These are phyloP conservation scores for Aspergillus udagawae DNA, from an alignment of 2,329 filamentous ascomycete genomes.

Conservation along the genomic window DNA sequence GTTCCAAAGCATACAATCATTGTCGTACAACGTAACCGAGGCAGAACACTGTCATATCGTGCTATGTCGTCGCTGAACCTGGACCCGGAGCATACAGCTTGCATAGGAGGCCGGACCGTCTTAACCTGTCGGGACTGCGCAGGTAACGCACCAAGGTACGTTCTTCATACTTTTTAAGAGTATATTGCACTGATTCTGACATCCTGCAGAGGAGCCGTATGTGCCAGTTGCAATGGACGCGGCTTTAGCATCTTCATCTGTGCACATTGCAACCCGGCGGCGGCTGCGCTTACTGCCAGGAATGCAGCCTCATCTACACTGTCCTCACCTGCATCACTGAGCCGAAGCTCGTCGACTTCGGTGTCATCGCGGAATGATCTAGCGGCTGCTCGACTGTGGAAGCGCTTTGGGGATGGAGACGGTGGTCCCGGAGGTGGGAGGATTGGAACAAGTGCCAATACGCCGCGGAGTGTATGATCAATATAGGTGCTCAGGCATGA, in stretches of 20 bases:
- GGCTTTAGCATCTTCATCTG: constrained; percentile 32
- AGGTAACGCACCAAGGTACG: constrained; percentile 35
- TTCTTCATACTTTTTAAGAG: background rate
- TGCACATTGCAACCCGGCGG: constrained; percentile 27
- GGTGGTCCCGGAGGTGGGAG: constrained; percentile 16
- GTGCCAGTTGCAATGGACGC: constrained; percentile 24
- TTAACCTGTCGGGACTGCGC: constrained; percentile 34
- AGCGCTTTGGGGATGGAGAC: constrained; percentile 11
- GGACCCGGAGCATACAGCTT: constrained; percentile 31
- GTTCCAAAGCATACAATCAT: background rate
- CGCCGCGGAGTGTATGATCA: constrained; percentile 14
- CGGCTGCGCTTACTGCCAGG: constrained; percentile 9
- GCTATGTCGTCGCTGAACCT: constrained; percentile 15
- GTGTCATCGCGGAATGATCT: constrained; percentile 18
- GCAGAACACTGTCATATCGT: background rate
- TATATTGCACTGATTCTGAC: background rate
- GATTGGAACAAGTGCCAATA: constrained; percentile 17
- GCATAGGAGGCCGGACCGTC: constrained; percentile 31
- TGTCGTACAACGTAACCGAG: background rate
- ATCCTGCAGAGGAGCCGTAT: constrained; percentile 20
- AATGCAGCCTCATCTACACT: constrained; percentile 9
- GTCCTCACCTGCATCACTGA: constrained; percentile 22
- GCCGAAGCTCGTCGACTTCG: constrained; percentile 25
- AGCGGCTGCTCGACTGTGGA: constrained; percentile 8
- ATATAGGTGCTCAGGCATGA: background rate